Conservation (phyloP, 768 basidiomycete genomes). For the Tremella fuciformis region DNA sequence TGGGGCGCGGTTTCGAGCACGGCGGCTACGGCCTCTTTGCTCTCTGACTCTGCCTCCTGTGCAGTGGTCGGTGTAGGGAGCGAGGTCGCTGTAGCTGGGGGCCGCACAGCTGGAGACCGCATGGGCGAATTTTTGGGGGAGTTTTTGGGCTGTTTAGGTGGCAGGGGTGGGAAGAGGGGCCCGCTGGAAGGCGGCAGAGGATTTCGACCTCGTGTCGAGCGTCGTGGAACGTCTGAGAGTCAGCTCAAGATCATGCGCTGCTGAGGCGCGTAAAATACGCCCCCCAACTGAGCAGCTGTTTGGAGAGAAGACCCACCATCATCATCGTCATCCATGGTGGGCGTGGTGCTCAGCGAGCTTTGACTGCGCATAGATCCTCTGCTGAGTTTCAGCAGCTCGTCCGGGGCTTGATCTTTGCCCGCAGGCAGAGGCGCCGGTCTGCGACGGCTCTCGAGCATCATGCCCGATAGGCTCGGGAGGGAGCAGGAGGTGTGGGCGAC, state of each 20-base stretch:
- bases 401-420: not conserved
- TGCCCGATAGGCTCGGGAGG: not conserved
- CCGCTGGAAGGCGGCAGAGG: slow-evolving; percentile 61
- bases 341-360: slow-evolving; percentile 31
- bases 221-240: slow-evolving; percentile 26
- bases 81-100: slow-evolving; percentile 58
- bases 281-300: not conserved
- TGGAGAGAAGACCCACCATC: slow-evolving; percentile 32
- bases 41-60: slow-evolving; percentile 8
- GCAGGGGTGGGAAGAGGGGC: slow-evolving; percentile 49
- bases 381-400: not conserved
- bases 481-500: not conserved
- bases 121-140: slow-evolving; percentile 44
- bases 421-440: slow-evolving; percentile 1
- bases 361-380: slow-evolving; percentile 17
- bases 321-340: slow-evolving; percentile 38
- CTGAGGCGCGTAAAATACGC: no score
- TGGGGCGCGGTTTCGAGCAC: slow-evolving; percentile 65
- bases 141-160: slow-evolving; percentile 54
- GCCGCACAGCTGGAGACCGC: slow-evolving; percentile 25
- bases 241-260: slow-evolving; percentile 1
- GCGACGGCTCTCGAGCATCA: slow-evolving; percentile 6
- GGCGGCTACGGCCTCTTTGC: slow-evolving; percentile 6
- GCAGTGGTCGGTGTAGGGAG: slow-evolving; percentile 77
- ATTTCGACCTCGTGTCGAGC: slow-evolving; percentile 46